Percentiles rank a stretch among this genome's conserved stretches.
These are phyloP conservation scores for Scheffersomyces segobiensis DNA, from an alignment of 1,139 yeast species.

Conservation along the genomic window DNA sequence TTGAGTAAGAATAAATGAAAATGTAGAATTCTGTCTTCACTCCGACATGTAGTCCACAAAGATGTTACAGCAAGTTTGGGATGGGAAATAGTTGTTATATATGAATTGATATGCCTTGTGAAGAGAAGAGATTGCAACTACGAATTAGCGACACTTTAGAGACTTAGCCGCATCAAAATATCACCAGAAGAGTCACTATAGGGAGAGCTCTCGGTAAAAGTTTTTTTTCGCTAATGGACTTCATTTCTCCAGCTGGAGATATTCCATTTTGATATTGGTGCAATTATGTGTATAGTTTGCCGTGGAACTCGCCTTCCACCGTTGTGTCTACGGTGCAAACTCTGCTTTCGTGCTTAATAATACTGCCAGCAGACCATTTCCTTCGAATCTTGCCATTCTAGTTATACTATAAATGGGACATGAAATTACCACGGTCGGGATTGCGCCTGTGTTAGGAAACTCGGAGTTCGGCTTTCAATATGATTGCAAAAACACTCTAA, in stretches of 20 bases:
- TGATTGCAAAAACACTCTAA: neutral
- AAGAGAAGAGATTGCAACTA: too few relatives aligned
- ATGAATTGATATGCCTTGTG: too few relatives aligned
- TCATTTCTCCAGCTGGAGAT: neutral
- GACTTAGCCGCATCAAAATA: too few relatives aligned
- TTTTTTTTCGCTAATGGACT: too few relatives aligned
- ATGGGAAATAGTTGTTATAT: too few relatives aligned
- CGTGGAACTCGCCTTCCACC: neutral
- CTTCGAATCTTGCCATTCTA: neutral
- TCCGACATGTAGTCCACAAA: too few relatives aligned
- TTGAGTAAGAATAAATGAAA: too few relatives aligned
- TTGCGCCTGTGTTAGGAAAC: neutral
- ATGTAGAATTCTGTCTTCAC: too few relatives aligned
- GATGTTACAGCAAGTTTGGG: too few relatives aligned
- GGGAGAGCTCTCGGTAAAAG: too few relatives aligned
- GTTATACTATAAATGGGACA: neutral
- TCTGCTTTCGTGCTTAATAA: neutral
- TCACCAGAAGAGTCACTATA: too few relatives aligned
- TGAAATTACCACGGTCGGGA: neutral
- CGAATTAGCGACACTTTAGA: too few relatives aligned
- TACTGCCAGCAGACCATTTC: neutral
- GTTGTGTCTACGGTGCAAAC: neutral
- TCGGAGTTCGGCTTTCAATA: neutral
- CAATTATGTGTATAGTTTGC: neutral
- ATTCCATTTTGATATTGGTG: neutral